Evolutionary conservation across 192 early-diverging fungal genomes (phyloP), one percentile per base, ranked within the genome.

Genomic region (Podila clonocystis): DNA sequence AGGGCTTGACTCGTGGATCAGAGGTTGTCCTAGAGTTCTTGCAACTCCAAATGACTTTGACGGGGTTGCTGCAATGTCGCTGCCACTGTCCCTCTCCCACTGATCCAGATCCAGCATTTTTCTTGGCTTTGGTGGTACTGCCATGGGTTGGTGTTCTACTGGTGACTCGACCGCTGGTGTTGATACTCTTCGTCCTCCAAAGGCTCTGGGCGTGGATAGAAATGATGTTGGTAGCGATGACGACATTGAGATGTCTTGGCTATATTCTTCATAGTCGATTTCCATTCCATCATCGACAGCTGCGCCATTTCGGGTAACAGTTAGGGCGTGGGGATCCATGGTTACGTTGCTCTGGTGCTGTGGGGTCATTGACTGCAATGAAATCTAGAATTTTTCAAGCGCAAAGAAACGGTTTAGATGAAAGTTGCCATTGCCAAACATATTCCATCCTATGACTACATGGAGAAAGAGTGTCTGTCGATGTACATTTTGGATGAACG

Each of bases 151-250:
- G 22, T 55, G n/a, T 24, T 26, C n/a, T 55, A 26, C 24, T 4
- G 52, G 52, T 22, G 52, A 24, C 52, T 55, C 52, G 13, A 68
- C 20, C 3, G 45, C 31, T 41, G 71, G 57, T 2, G 67, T 60
- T 2, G 77, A 80, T 2, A 64, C 62, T 57, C 77, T 22, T 28
- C 77, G 29, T 9, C 61, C 55, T n/a, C 65, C 65, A 0, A 73
- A n/a, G 20, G 66, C 33, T 30, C 34, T 62, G 1, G 49, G 55
- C 36, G 49, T 57, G 3, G 65, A 57, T 6, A 65, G 26, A 20
- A 79, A 79, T 31, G 75, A 79, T 22, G 11, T 63, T 24, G 75
- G 75, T 33, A 79, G 41, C 36, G 75, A 79, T 26, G 75, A 31
- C n/a, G 75, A 79, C 17, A 68, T 63, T 9, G 52, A 62, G 17